Evolutionary conservation across 306 rosid genomes (phyloP), one percentile per base, ranked within the genome.

Genomic region (Argentina anserina): DNA sequence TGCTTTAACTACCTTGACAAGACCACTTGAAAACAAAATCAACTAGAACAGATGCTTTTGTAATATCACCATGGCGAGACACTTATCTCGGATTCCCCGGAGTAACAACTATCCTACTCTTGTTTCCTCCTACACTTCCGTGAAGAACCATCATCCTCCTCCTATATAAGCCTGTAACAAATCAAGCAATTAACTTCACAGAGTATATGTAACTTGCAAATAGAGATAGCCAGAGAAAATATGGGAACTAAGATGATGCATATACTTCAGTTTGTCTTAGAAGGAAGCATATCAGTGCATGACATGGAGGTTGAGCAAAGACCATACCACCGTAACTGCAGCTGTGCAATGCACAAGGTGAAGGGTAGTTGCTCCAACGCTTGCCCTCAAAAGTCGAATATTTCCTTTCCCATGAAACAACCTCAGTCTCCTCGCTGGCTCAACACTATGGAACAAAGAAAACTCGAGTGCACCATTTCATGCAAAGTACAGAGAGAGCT

Each of bases 301-400:
- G 87, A 86, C 75, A 61, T 73, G 76, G 59, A 69, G 12, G 37
- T 89, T 17, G 89, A 92, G 56, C 83, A 87, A 34, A 77, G 91
- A 69, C 97, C 97, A 14, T 89, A 89, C 82, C 97, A 93, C 64
- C 89, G 89, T 37, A 88, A 93, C 49, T 93, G 98, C 71, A 81
- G 87, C 14, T 93, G 98, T 63, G 88, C 88, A 26, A 74, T 93
- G 50, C 93, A 90, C 72, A 83, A 78, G 29, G 55, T 63, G 40
- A 86, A 80, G 62, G 77, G 25, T 17, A 26, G 29, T 28, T 68
- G 79, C 59, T 71, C 72, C 37, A 52, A 46, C 2, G 58, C 74
- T 0, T 80, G 81, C 47, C 53, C 81, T 79, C 79, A 37, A 0
- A 80, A 76, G 15, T 75, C 61, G 45, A 64, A 8, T 21, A 20